phyloP scores from a whole-genome alignment of 2,329 filamentous ascomycete species.

The Aspergillus thermomutatus region DNA sequence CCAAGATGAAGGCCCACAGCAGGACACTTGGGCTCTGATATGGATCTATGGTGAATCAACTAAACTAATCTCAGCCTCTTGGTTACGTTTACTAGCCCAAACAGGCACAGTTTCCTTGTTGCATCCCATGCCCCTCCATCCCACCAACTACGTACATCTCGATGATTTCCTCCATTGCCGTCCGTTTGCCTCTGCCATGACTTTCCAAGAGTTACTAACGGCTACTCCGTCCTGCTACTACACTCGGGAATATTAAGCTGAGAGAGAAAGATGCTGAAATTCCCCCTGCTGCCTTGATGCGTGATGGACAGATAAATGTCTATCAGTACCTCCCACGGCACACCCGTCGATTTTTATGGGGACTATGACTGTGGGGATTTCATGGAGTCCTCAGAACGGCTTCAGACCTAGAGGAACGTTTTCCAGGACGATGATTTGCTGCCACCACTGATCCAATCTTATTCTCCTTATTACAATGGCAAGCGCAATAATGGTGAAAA shows the following conservation, averaged over 20 bases:
- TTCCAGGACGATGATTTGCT: background rate
- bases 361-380: background rate
- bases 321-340: no score
- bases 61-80: background rate
- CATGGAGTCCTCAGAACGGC: background rate
- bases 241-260: background rate
- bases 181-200: background rate
- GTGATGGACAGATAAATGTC: background rate
- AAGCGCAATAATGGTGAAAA: no score
- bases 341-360: no score
- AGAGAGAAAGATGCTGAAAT: background rate
- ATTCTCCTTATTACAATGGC: background rate
- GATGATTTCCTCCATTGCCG: background rate
- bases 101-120: background rate
- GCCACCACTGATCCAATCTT: background rate
- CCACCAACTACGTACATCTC: background rate
- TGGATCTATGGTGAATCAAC: background rate
- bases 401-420: background rate
- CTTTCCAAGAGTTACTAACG: background rate
- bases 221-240: background rate
- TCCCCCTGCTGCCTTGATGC: background rate
- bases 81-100: background rate
- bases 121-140: background rate
- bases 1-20: background rate
- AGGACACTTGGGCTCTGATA: background rate